Evolutionary conservation across 2,329 filamentous ascomycete genomes (phyloP).

Genomic region (Teratosphaeria viscida): DNA sequence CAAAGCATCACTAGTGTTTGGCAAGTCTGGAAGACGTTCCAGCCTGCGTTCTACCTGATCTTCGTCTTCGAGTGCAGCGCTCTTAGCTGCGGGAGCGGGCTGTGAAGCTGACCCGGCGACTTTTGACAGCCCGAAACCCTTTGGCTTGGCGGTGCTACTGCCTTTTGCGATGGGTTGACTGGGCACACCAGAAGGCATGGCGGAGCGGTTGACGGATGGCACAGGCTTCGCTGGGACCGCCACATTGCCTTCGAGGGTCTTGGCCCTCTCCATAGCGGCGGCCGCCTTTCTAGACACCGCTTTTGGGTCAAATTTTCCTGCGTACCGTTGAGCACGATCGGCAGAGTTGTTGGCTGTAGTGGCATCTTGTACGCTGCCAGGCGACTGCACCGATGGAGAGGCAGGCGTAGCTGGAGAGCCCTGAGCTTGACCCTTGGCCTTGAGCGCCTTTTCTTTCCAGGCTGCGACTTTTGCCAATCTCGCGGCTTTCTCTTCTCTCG

Average conservation of each 20-base stretch:
- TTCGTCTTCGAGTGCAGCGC: constrained; percentile 74
- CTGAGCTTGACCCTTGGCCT: constrained; percentile 25
- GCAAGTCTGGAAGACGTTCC: constrained; percentile 71
- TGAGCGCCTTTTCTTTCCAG: constrained; percentile 76
- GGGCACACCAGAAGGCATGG: background rate
- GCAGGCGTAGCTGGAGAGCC: constrained; percentile 1
- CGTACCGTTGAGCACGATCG: constrained; percentile 44
- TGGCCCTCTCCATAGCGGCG: constrained; percentile 39
- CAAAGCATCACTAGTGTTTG: constrained; percentile 44
- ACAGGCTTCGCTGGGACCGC: constrained; percentile 31
- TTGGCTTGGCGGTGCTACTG: constrained; percentile 24
- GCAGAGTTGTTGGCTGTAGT: constrained; percentile 14
- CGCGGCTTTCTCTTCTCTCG: constrained; percentile 4
- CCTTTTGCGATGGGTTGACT: background rate
- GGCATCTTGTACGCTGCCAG: constrained; percentile 19
- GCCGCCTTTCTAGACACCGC: constrained; percentile 71
- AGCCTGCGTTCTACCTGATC: constrained; percentile 79
- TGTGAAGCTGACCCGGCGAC: constrained; percentile 40
- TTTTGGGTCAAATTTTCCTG: constrained; percentile 79
- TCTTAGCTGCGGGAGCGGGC: constrained; percentile 31
- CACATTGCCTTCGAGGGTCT: constrained; percentile 46
- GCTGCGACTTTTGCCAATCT: constrained; percentile 72
- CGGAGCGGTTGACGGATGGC: constrained; percentile 9
- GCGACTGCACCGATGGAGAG: constrained; percentile 17
- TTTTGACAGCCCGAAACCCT: constrained; percentile 27